Percentiles rank a stretch among this genome's conserved stretches.
phyloP scores from a whole-genome alignment of 257 asterid genomes.

The Linaria vulgaris region DNA sequence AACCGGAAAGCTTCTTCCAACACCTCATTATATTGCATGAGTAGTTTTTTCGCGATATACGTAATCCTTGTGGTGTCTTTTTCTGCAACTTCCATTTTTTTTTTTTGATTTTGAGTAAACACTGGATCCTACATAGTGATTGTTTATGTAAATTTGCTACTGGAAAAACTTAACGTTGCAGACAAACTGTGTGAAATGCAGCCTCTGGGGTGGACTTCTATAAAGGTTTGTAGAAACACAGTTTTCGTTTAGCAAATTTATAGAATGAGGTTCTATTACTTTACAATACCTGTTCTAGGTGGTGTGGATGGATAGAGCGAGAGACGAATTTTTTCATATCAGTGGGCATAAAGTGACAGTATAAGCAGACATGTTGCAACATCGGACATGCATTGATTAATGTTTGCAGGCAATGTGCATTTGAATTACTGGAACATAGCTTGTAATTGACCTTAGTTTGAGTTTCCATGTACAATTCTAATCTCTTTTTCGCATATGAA shows the following conservation, averaged over 20 bases:
- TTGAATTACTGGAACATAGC: slow-evolving; percentile 3
- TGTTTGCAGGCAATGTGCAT: not conserved
- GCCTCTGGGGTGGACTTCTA: not conserved
- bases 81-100: not conserved
- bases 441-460: not conserved
- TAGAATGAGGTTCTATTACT: too few relatives aligned
- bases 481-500: not conserved
- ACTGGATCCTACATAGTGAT: not conserved
- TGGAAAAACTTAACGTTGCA: not conserved
- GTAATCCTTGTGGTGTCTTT: not conserved
- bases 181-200: not conserved
- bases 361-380: not conserved
- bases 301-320: too few relatives aligned
- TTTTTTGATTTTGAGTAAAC: not conserved
- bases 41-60: too few relatives aligned
- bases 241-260: too few relatives aligned
- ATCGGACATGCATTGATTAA: not conserved
- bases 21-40: too few relatives aligned
- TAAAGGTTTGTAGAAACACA: not conserved
- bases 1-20: too few relatives aligned
- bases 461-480: not conserved
- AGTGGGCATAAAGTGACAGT: not conserved
- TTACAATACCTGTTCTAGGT: too few relatives aligned
- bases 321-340: not conserved
- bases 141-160: not conserved